A percentile compares a stretch with the other conserved stretches of the same genome.
Conservation (phyloP, 805 yeast species). For the Wickerhamomyces rabaulensis region DNA sequence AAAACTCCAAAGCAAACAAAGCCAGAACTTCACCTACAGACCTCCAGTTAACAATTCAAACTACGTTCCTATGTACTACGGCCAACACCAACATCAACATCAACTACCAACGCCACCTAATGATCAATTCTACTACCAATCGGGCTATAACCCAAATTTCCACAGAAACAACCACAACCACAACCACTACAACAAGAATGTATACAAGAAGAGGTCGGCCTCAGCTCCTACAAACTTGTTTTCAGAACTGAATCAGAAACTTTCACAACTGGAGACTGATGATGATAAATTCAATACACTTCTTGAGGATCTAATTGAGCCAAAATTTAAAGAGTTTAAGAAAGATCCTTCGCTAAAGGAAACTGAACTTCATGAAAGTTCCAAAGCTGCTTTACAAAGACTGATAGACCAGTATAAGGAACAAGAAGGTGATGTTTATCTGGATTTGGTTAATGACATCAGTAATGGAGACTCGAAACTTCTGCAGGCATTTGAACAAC, state of each 20-base stretch:
- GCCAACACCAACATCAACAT: constrained; percentile 1
- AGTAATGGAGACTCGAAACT: constrained; percentile 5
- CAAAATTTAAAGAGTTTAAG: constrained; percentile 1
- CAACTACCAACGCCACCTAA: not conserved
- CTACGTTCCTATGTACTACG: not conserved
- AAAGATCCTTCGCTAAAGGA: not conserved
- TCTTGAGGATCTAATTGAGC: constrained; percentile 3
- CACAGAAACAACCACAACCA: not conserved
- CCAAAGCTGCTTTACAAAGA: not conserved
- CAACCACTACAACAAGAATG: not conserved
- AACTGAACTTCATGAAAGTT: not conserved
- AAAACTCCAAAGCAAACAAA: constrained; percentile 24
- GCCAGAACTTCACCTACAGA: not conserved
- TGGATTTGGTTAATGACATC: constrained; percentile 6
- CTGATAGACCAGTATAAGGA: not conserved
- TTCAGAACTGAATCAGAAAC: not conserved
- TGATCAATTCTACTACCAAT: not conserved
- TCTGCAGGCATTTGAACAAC: constrained; percentile 1
- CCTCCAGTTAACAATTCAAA: not conserved
- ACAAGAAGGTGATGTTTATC: not conserved
- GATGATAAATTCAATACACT: constrained; percentile 7
- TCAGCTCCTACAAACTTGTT: not conserved
- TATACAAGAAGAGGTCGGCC: not conserved
- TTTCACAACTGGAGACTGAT: not conserved
- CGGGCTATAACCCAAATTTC: not conserved